These are phyloP conservation scores for Omphalotus guepiniiformis DNA, from an alignment of 768 basidiomycete species.

Conservation along the genomic window DNA sequence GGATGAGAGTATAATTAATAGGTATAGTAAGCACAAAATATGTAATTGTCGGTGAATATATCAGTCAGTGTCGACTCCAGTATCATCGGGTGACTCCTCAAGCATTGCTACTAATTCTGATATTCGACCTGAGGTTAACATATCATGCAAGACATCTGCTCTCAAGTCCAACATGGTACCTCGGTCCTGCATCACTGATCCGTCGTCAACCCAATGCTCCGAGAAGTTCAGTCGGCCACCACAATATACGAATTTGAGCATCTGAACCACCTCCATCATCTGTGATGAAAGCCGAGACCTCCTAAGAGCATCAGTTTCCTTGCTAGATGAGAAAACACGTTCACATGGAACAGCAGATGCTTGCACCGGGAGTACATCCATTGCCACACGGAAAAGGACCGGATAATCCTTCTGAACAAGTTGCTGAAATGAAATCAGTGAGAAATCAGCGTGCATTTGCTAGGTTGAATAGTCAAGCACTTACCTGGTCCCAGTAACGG, in stretches of 20 bases:
- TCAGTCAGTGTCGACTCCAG: too few species aligned
- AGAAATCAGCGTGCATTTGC: too few species aligned
- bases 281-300: slow-evolving; percentile 16
- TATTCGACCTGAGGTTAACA: too few species aligned
- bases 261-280: slow-evolving; percentile 25
- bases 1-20: too few species aligned
- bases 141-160: too few species aligned
- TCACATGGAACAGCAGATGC: slow-evolving; percentile 28
- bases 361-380: slow-evolving; percentile 25
- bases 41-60: too few species aligned
- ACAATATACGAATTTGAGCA: slow-evolving; percentile 25
- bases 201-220: slow-evolving; percentile 13
- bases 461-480: background rate
- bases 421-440: background rate
- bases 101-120: too few species aligned
- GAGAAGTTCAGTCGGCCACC: slow-evolving; percentile 19
- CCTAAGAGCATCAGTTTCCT: slow-evolving; percentile 22
- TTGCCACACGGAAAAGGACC: slow-evolving; percentile 16
- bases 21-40: too few species aligned
- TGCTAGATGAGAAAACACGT: slow-evolving; percentile 26
- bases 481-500: too few species aligned
- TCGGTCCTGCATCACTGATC: too few species aligned
- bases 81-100: too few species aligned
- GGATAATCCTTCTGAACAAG: slow-evolving; percentile 11
- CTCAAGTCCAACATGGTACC: too few species aligned